Conservation (phyloP, 352 stramenopile genomes). For the Globisporangium uncinulatum region DNA sequence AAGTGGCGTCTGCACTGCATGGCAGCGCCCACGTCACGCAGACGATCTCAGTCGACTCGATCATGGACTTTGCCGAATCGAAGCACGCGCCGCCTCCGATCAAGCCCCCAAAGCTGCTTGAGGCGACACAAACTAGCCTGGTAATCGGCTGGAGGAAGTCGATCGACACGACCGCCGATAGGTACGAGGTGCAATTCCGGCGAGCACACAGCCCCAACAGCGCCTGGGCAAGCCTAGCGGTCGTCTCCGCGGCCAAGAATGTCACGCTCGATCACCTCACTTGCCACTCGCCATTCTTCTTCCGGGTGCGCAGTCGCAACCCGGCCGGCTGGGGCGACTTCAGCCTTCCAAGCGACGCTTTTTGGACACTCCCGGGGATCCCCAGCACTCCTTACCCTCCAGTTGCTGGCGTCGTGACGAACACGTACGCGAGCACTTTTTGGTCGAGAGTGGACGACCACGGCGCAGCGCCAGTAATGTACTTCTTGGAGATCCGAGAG, state of each 20-base stretch:
- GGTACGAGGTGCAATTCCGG: constrained; percentile 70
- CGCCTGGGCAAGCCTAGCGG: constrained; percentile 36
- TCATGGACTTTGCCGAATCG: constrained; percentile 45
- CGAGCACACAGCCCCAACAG: constrained; percentile 40
- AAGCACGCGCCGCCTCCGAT: constrained; percentile 29
- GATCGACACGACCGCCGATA: constrained; percentile 54
- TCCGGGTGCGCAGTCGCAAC: constrained; percentile 63
- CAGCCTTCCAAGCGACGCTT: constrained; percentile 34
- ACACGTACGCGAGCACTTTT: constrained; percentile 70
- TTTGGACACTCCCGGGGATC: constrained; percentile 53
- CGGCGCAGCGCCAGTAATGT: constrained; percentile 53
- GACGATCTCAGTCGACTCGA: constrained; percentile 60
- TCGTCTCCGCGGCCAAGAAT: constrained; percentile 29
- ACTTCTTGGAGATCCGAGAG: constrained; percentile 54
- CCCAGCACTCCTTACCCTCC: constrained; percentile 38
- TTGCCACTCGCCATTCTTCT: constrained; percentile 50
- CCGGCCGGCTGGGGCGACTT: constrained; percentile 67
- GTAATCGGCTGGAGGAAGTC: constrained; percentile 56
- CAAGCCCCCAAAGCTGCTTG: constrained; percentile 36
- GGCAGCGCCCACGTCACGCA: constrained; percentile 18
- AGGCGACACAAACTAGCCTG: constrained; percentile 45
- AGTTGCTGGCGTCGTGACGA: constrained; percentile 46
- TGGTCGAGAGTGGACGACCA: constrained; percentile 58
- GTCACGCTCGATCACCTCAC: constrained; percentile 32
- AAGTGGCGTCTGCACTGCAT: constrained; percentile 14